Evolutionary conservation across 2,329 filamentous ascomycete species (phyloP).

Genomic region (Fusarium liriodendri): DNA sequence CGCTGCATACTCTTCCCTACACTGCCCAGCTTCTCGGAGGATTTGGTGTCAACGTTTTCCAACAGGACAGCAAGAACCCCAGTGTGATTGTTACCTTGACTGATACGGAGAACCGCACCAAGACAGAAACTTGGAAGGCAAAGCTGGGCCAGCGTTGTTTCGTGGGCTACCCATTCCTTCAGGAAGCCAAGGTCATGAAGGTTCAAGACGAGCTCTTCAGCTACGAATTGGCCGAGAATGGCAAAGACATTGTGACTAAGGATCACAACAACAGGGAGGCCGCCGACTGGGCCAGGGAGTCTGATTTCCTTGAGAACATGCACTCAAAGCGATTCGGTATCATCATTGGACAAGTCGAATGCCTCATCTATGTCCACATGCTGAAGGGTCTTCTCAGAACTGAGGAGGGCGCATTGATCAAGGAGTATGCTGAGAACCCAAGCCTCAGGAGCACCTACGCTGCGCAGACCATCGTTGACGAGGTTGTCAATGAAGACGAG

Average conservation of each 20-base stretch:
- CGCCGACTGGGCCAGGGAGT: conserved; percentile 85
- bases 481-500: conserved; percentile 89
- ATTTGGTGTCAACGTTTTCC: conserved; percentile 94
- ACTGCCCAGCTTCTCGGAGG: conserved; percentile 76
- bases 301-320: conserved; percentile 82
- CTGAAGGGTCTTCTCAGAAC: conserved; percentile 91
- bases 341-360: conserved; percentile 86
- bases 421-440: conserved; percentile 89
- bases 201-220: conserved; percentile 95
- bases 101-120: conserved; percentile 77
- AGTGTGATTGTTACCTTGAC: conserved; percentile 92
- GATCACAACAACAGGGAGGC: conserved; percentile 83
- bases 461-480: conserved; percentile 89
- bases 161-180: conserved; percentile 94
- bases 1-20: conserved; percentile 86
- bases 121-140: conserved; percentile 76
- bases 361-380: conserved; percentile 92
- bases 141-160: conserved; percentile 89
- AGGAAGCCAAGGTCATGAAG: conserved; percentile 89
- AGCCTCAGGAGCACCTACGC: conserved; percentile 91
- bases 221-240: conserved; percentile 77
- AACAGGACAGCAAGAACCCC: conserved; percentile 94
- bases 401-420: conserved; percentile 89
- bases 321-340: conserved; percentile 94
- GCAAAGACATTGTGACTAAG: conserved; percentile 71